A percentile compares a stretch with the other conserved stretches of the same genome.
Conservation (phyloP, 805 yeast species). For the Wickerhamiella nectarea region DNA sequence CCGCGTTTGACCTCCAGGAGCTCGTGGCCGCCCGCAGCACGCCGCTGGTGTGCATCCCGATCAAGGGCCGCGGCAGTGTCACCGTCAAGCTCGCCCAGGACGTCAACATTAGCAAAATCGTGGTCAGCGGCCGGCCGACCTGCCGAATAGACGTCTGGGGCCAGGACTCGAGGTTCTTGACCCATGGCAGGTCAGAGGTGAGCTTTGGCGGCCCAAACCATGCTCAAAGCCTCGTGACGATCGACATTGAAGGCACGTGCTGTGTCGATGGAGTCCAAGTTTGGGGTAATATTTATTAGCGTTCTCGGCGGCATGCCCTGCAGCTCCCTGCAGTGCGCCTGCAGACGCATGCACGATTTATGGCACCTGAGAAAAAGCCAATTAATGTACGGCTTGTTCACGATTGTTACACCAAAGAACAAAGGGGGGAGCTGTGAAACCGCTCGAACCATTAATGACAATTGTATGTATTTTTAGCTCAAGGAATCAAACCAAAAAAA, state of each 20-base stretch:
- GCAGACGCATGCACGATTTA: not conserved
- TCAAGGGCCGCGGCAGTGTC: not conserved
- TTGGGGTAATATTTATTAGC: not conserved
- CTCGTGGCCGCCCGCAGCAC: not conserved
- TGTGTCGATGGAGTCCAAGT: not conserved
- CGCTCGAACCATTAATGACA: too few relatives aligned
- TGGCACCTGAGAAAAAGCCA: not conserved
- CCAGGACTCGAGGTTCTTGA: not conserved
- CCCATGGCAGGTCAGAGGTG: too few relatives aligned
- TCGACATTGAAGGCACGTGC: not conserved
- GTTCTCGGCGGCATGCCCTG: too few relatives aligned
- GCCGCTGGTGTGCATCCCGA: not conserved
- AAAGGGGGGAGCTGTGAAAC: too few relatives aligned
- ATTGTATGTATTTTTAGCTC: too few relatives aligned
- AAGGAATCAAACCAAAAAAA: too few relatives aligned
- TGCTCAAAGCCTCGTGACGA: not conserved
- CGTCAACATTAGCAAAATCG: not conserved
- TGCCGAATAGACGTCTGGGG: not conserved
- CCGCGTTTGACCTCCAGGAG: not conserved
- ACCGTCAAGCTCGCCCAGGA: not conserved
- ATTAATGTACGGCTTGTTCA: too few relatives aligned
- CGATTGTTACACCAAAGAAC: too few relatives aligned
- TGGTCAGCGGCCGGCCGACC: not conserved
- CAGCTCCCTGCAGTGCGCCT: too few relatives aligned
- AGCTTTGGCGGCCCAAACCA: too few relatives aligned